Evolutionary conservation across 305 asterid genomes (phyloP).

Genomic region (Caryopteris hybrid): DNA sequence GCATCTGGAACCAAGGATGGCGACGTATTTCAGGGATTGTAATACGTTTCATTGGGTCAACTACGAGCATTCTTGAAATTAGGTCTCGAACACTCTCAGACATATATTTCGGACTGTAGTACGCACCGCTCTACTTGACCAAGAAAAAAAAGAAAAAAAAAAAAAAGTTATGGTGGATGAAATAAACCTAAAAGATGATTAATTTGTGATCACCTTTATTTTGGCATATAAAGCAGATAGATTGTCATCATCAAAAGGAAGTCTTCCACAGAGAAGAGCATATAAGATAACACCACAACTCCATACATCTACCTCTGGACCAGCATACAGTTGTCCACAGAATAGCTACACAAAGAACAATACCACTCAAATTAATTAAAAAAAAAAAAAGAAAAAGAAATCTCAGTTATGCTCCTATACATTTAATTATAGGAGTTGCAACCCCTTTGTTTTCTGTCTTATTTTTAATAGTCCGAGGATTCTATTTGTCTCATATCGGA

Average conservation of each 20-base stretch:
- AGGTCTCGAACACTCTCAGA: slow-evolving; percentile 46
- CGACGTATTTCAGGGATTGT: slow-evolving; percentile 51
- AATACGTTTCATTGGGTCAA: slow-evolving; percentile 60
- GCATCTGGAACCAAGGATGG: slow-evolving; percentile 58
- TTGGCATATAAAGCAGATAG: slow-evolving; percentile 38
- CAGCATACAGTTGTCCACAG: slow-evolving; percentile 42
- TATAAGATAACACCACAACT: slow-evolving; percentile 71
- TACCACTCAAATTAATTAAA: slow-evolving; percentile 19
- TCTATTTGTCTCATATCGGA: no score
- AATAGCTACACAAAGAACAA: slow-evolving; percentile 27
- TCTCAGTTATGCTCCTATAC: background rate
- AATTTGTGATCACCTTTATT: slow-evolving; percentile 36
- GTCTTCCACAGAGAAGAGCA: slow-evolving; percentile 61
- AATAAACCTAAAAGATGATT: background rate
- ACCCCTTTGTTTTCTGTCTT: no score
- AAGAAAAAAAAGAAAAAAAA: background rate
- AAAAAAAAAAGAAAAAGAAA: background rate
- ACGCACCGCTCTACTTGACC: slow-evolving; percentile 43
- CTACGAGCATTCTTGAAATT: slow-evolving; percentile 54
- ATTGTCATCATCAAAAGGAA: slow-evolving; percentile 66
- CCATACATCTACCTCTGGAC: slow-evolving; percentile 81
- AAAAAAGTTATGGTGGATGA: background rate
- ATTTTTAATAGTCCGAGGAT: no score
- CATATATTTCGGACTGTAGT: slow-evolving; percentile 36
- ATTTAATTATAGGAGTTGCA: no score